Evolutionary conservation across 176 grass and related monocot species (phyloP).

Genomic region (Triticum turgidum): DNA sequence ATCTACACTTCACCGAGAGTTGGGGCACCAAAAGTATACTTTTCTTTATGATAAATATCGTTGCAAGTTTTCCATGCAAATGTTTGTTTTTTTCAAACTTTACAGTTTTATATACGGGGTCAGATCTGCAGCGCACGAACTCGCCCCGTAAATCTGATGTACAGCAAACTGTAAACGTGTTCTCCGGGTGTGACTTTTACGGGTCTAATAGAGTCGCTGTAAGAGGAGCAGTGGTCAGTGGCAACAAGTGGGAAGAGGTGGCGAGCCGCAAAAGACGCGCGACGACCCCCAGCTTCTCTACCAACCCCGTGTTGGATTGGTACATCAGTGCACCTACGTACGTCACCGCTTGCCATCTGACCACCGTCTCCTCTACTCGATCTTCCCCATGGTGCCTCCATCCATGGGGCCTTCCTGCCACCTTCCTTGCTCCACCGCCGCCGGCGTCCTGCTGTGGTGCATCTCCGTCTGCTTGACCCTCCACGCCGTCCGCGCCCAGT

Average conservation of each 20-base stretch:
- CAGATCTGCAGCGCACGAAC: too few species aligned
- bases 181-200: too few species aligned
- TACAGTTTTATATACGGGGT: too few species aligned
- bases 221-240: too few species aligned
- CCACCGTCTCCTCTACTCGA: background rate
- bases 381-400: background rate
- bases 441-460: background rate
- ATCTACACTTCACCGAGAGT: too few species aligned
- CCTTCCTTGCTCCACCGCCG: background rate
- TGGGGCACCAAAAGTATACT: too few species aligned
- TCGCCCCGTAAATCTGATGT: too few species aligned
- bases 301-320: background rate
- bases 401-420: slow-evolving; percentile 11
- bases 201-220: too few species aligned
- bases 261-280: background rate
- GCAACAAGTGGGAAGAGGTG: background rate
- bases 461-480: slow-evolving; percentile 9
- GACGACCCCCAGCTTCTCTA: background rate
- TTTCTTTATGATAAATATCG: too few species aligned
- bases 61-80: too few species aligned
- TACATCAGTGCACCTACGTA: background rate
- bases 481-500: slow-evolving; percentile 9
- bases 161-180: too few species aligned
- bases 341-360: background rate
- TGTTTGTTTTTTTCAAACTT: too few species aligned